phyloP scores from a whole-genome alignment of 2,329 filamentous ascomycete genomes.

The Fusarium humuli region DNA sequence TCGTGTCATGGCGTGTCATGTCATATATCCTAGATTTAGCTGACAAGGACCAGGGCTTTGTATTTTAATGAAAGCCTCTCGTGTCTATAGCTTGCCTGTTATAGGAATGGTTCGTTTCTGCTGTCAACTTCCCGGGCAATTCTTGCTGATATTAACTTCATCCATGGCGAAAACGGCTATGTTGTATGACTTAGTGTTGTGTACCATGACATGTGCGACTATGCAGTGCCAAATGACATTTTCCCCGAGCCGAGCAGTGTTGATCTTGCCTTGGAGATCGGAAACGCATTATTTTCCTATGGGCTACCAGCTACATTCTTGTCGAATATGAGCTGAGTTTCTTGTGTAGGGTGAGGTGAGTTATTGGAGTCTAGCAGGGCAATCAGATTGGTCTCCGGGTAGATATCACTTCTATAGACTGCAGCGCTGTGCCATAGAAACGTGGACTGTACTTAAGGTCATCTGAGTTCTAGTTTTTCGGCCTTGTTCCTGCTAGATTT shows the following conservation, averaged over 20 bases:
- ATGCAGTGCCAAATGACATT: slow-evolving; percentile 1
- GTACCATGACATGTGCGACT: slow-evolving; percentile 10
- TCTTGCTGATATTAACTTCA: background rate
- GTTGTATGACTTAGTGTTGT: slow-evolving; percentile 17
- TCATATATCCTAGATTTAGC: background rate
- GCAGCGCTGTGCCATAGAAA: background rate
- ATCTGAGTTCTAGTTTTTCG: background rate
- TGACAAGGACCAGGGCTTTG: slow-evolving; percentile 7
- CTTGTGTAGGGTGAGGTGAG: slow-evolving; percentile 1
- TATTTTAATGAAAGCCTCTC: background rate
- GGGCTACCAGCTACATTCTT: background rate
- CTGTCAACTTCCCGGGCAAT: background rate
- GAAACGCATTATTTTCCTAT: background rate
- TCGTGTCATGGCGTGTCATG: background rate
- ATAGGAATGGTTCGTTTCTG: background rate
- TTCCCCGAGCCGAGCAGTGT: slow-evolving; percentile 3
- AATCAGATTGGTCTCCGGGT: background rate
- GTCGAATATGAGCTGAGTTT: background rate
- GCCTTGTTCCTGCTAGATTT: background rate
- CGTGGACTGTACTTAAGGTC: background rate
- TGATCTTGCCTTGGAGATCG: slow-evolving; percentile 16
- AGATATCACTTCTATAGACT: background rate
- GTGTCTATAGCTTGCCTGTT: background rate
- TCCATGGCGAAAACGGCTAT: slow-evolving; percentile 19
- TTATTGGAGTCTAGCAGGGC: background rate